phyloP scores from a whole-genome alignment of 2,329 filamentous ascomycete species.

The Phaeoacremonium minimum region DNA sequence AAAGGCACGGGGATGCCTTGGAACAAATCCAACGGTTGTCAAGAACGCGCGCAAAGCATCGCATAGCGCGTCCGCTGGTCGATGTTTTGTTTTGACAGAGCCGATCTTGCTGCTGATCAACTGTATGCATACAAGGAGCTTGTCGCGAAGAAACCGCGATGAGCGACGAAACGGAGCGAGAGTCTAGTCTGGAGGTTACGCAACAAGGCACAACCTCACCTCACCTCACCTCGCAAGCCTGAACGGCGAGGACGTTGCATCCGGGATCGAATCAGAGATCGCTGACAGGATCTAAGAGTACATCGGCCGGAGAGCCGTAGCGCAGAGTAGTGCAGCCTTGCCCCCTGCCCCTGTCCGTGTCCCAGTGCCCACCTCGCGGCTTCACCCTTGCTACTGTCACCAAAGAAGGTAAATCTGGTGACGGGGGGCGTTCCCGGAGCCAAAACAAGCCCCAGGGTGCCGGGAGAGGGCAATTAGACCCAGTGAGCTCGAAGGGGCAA shows the following conservation, averaged over 20 bases:
- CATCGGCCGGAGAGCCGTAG: slow-evolving; percentile 2
- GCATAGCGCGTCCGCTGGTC: slow-evolving; percentile 1
- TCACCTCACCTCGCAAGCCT: slow-evolving; percentile 1
- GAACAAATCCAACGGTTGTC: no score
- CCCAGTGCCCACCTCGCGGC: slow-evolving; percentile 9
- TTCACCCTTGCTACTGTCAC: slow-evolving; percentile 3
- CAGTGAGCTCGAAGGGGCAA: not conserved
- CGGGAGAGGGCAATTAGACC: no score
- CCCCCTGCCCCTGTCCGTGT: slow-evolving; percentile 1
- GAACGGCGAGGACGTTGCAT: slow-evolving; percentile 10
- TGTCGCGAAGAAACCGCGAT: not conserved
- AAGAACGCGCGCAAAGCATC: no score
- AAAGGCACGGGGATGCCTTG: no score
- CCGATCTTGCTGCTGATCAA: no score
- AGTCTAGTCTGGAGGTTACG: not conserved
- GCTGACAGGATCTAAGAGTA: slow-evolving; percentile 12
- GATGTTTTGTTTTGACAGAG: no score
- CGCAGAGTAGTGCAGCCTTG: slow-evolving; percentile 6
- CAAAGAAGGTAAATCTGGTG: not conserved
- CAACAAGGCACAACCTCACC: no score
- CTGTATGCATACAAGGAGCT: no score
- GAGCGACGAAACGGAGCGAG: not conserved
- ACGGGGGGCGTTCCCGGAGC: not conserved
- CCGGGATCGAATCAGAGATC: slow-evolving; percentile 21
- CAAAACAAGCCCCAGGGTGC: no score